Evolutionary conservation across 2,329 filamentous ascomycete genomes (phyloP).

Genomic region (Sporothrix protearum): DNA sequence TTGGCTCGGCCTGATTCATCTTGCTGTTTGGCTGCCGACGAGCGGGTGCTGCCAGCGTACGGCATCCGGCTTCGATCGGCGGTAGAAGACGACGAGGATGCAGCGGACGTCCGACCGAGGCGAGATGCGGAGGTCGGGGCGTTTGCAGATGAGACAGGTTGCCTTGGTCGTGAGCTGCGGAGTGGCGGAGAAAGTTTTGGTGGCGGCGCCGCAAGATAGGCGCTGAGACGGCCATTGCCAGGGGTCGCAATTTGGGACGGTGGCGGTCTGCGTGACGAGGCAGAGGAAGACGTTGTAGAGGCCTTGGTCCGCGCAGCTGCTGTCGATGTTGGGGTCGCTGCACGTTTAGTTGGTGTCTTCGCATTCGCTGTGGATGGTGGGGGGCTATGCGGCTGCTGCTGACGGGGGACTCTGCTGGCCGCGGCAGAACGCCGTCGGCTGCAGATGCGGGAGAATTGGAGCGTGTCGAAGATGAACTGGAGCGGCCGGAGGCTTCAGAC

Average conservation of each 20-base stretch:
- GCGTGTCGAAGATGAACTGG: constrained; percentile 52
- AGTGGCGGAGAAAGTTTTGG: constrained; percentile 74
- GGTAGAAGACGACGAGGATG: constrained; percentile 21
- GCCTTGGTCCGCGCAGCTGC: constrained; percentile 41
- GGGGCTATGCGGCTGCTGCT: constrained; percentile 39
- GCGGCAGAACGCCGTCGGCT: constrained; percentile 34
- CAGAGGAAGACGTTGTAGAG: constrained; percentile 25
- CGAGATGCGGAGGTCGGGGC: background rate
- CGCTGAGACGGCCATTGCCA: constrained; percentile 62
- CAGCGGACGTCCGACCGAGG: constrained; percentile 16
- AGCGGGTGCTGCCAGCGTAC: constrained; percentile 27
- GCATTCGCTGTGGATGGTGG: constrained; percentile 38
- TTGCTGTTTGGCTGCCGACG: constrained; percentile 35
- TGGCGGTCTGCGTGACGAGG: constrained; percentile 38
- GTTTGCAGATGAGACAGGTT: constrained; percentile 67
- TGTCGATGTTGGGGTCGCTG: constrained; percentile 30
- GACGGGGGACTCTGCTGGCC: constrained; percentile 32
- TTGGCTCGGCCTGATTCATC: constrained; percentile 39
- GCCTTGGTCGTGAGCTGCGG: constrained; percentile 75
- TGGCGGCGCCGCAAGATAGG: constrained; percentile 67
- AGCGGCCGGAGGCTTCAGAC: constrained; percentile 44
- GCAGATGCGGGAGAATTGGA: constrained; percentile 53
- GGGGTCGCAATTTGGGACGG: constrained; percentile 43
- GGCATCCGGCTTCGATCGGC: constrained; percentile 15
- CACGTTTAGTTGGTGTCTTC: constrained; percentile 41